These are phyloP conservation scores for Diaporthe sp. DNA, from an alignment of 2,329 filamentous ascomycete genomes.

Conservation along the genomic window DNA sequence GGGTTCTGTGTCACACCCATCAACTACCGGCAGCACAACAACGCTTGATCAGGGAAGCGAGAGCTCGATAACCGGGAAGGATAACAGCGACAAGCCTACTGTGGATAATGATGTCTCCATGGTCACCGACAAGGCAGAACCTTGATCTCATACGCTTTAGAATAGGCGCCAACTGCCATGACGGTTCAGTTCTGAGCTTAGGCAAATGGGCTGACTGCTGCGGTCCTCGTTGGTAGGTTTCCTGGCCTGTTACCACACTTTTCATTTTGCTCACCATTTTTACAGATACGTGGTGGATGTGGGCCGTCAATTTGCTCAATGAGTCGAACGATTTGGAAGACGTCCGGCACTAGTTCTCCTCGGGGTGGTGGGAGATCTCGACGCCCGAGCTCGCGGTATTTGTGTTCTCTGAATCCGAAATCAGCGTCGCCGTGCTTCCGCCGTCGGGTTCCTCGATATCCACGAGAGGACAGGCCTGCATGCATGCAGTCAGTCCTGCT, in stretches of 20 bases:
- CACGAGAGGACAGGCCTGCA: neutral
- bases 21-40: slow-evolving; percentile 18
- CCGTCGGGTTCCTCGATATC: neutral
- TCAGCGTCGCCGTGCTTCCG: neutral
- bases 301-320: neutral
- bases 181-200: neutral
- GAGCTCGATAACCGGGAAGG: neutral
- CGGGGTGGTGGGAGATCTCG: neutral
- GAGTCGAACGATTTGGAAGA: no score
- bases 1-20: slow-evolving; percentile 1
- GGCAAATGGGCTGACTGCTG: neutral
- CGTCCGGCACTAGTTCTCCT: no score
- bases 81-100: neutral
- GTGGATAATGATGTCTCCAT: neutral
- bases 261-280: neutral
- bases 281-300: neutral
- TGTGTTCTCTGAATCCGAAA: neutral
- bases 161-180: no score
- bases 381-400: neutral
- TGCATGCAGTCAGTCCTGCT: neutral
- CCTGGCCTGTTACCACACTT: no score
- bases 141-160: neutral
- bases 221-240: neutral
- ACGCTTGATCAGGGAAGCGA: neutral
- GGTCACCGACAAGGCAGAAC: neutral